These are phyloP conservation scores for Stephanodiscus triporus DNA, from an alignment of 108 stramenopile genomes.

Conservation along the genomic window DNA sequence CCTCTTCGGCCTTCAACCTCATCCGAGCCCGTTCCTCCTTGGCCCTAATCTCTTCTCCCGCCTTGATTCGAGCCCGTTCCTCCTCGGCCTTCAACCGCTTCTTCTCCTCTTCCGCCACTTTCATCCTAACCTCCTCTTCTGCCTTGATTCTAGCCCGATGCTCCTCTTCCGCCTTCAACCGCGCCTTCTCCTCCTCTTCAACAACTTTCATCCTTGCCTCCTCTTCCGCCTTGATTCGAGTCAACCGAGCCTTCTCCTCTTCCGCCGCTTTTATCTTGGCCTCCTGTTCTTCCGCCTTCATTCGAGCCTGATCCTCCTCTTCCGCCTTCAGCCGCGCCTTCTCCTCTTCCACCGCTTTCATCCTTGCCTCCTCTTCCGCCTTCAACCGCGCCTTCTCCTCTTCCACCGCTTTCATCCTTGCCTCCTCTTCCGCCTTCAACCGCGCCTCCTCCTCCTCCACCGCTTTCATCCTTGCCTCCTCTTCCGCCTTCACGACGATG, in stretches of 20 bases:
- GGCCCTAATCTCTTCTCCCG: not conserved
- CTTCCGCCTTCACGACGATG: not conserved
- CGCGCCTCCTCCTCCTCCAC: not conserved
- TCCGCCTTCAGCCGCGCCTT: not conserved
- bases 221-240: conserved; percentile 16
- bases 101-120: conserved; percentile 6
- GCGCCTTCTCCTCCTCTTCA: conserved; percentile 14
- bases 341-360: not conserved
- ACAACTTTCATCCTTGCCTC: conserved; percentile 3
- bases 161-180: conserved; percentile 26
- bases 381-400: conserved; percentile 1
- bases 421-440: conserved; percentile 15
- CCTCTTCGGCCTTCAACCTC: conserved; percentile 20
- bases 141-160: conserved; percentile 23
- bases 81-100: conserved; percentile 12
- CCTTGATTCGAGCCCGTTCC: conserved; percentile 32
- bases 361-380: not conserved
- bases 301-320: conserved; percentile 2
- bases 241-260: conserved; percentile 18
- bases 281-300: conserved; percentile 11
- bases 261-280: conserved; percentile 2
- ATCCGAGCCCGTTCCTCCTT: conserved; percentile 8
- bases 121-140: not conserved
- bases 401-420: conserved; percentile 7
- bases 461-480: conserved; percentile 5